A percentile compares a stretch with the other conserved stretches of the same genome.
Evolutionary conservation across 148 eudicot species (phyloP).

Genomic region (Polygonum maritimum): DNA sequence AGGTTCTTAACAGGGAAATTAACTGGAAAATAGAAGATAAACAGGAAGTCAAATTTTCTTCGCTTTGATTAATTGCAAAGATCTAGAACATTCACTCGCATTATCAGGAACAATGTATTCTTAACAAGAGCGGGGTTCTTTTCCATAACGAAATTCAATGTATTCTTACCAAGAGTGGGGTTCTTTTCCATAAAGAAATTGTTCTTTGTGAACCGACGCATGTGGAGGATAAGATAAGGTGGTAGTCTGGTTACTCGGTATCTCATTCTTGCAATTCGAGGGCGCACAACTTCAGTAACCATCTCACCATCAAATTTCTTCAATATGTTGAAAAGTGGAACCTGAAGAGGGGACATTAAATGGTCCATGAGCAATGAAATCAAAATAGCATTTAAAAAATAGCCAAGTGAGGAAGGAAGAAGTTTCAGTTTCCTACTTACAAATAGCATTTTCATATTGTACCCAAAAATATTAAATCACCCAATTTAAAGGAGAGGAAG

Average conservation of each 20-base stretch:
- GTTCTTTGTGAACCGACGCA: conserved; percentile 96
- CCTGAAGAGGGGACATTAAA: conserved; percentile 24
- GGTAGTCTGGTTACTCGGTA: conserved; percentile 92
- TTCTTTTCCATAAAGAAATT: conserved; percentile 95
- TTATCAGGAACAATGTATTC: conserved; percentile 10
- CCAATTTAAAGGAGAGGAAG: neutral
- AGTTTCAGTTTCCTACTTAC: neutral
- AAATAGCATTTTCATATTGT: neutral
- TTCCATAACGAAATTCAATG: conserved; percentile 71
- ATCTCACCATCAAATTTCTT: conserved; percentile 96
- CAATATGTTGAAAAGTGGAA: conserved; percentile 90
- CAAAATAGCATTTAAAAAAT: neutral
- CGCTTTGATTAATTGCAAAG: neutral
- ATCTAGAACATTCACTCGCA: neutral
- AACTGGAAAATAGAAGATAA: conserved; percentile 28
- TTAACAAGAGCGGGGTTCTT: conserved; percentile 96
- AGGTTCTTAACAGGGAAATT: conserved; percentile 97
- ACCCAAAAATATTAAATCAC: neutral
- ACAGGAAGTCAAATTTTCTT: neutral
- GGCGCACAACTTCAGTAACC: conserved; percentile 92
- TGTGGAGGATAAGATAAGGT: conserved; percentile 80
- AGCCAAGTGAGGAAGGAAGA: neutral
- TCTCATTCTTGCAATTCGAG: conserved; percentile 84
- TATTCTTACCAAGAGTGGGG: conserved; percentile 80
- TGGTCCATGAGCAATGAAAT: neutral